Evolutionary conservation across 2,329 filamentous ascomycete species (phyloP).

Genomic region (Penicillium sp.): DNA sequence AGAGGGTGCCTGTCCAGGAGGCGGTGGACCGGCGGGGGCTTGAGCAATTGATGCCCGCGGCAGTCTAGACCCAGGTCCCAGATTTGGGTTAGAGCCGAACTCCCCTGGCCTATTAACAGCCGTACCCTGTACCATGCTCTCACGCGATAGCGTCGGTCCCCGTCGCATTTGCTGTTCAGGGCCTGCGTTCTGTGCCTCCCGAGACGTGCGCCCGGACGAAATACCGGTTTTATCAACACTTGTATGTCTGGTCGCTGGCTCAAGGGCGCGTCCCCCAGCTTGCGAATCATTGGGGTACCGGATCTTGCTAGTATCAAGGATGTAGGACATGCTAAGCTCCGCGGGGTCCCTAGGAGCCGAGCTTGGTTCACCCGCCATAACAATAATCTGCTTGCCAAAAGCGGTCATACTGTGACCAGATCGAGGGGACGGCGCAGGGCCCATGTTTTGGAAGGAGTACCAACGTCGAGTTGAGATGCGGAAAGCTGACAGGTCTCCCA

Average conservation of each 20-base stretch:
- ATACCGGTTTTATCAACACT: slow-evolving; percentile 45
- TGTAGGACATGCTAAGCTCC: slow-evolving; percentile 84
- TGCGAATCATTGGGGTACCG: slow-evolving; percentile 80
- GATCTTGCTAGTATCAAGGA: slow-evolving; percentile 93
- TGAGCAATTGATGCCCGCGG: slow-evolving; percentile 60
- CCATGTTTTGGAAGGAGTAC: slow-evolving; percentile 99
- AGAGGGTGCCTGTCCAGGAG: slow-evolving; percentile 62
- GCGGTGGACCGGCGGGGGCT: slow-evolving; percentile 62
- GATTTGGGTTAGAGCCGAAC: slow-evolving; percentile 27
- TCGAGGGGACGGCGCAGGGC: slow-evolving; percentile 84
- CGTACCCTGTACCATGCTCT: slow-evolving; percentile 39
- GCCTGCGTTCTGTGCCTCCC: slow-evolving; percentile 42
- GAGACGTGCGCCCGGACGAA: slow-evolving; percentile 42
- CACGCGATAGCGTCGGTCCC: slow-evolving; percentile 43
- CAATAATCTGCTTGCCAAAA: slow-evolving; percentile 86
- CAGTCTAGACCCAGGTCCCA: slow-evolving; percentile 54
- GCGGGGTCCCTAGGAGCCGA: slow-evolving; percentile 75
- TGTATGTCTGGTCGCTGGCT: slow-evolving; percentile 42
- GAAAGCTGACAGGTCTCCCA: slow-evolving; percentile 89
- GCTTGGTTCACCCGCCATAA: slow-evolving; percentile 91
- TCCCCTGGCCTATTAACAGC: slow-evolving; percentile 27
- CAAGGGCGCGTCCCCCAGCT: slow-evolving; percentile 41
- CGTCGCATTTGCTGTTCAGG: slow-evolving; percentile 36
- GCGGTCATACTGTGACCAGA: slow-evolving; percentile 98
- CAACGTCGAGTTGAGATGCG: slow-evolving; percentile 79